Evolutionary conservation across 495 filamentous ascomycete genomes (phyloP).

Genomic region (Pseudoneurospora amorphoporcata): DNA sequence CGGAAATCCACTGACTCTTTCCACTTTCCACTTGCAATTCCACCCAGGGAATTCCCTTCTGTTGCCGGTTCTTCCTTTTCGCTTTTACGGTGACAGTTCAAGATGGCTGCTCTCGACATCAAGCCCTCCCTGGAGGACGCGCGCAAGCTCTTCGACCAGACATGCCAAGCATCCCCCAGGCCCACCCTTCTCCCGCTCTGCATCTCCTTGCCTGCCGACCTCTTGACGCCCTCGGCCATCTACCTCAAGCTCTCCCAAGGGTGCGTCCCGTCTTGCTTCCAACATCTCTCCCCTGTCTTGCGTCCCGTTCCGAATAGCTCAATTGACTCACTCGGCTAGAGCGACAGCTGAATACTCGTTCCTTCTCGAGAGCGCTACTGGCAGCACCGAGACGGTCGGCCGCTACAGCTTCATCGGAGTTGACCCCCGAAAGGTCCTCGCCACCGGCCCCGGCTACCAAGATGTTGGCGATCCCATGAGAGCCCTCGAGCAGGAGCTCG

Average conservation of each 20-base stretch:
- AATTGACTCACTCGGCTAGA: conserved; percentile 26
- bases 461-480: conserved; percentile 73
- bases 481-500: conserved; percentile 66
- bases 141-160: conserved; percentile 17
- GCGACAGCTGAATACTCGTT: conserved; percentile 69
- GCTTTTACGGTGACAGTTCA: not conserved
- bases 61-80: not conserved
- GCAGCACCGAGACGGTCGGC: conserved; percentile 84
- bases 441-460: conserved; percentile 81
- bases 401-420: conserved; percentile 92
- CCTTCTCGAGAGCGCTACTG: conserved; percentile 89
- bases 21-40: not conserved
- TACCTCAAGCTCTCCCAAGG: conserved; percentile 68
- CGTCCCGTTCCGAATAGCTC: not conserved
- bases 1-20: not conserved
- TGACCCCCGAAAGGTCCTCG: conserved; percentile 71
- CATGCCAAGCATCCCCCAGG: conserved; percentile 9
- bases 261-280: conserved; percentile 9
- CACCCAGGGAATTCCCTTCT: not conserved
- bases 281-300: not conserved
- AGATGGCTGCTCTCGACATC: conserved; percentile 16
- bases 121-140: conserved; percentile 17
- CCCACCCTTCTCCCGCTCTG: conserved; percentile 80
- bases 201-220: conserved; percentile 78
- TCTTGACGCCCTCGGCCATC: conserved; percentile 81